These are phyloP conservation scores for Piper longum DNA, from an alignment of 164 flowering plant genomes.

Conservation along the genomic window DNA sequence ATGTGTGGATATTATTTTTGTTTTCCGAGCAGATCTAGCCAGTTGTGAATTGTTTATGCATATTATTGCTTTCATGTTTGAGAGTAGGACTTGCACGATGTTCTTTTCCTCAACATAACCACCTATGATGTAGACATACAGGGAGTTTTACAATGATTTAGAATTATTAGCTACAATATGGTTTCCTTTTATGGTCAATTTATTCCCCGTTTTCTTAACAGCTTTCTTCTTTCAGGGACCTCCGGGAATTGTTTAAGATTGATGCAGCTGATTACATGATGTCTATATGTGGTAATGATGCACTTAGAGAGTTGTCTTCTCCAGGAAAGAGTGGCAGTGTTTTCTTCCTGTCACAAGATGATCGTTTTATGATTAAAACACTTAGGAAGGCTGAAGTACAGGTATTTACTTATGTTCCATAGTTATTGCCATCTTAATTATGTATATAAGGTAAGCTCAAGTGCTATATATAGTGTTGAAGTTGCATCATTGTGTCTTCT, in stretches of 20 bases:
- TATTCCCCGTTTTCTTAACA: background rate
- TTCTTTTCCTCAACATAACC: too few relatives aligned
- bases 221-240: slow-evolving; percentile 28
- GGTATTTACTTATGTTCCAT: slow-evolving; percentile 24
- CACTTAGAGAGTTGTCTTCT: slow-evolving; percentile 91
- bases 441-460: background rate
- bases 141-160: too few relatives aligned
- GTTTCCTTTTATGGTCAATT: background rate
- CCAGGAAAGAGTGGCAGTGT: slow-evolving; percentile 99
- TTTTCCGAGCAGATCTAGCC: too few relatives aligned
- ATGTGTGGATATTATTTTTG: too few relatives aligned
- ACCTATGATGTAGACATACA: too few relatives aligned
- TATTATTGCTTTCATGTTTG: too few relatives aligned
- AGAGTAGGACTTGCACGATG: too few relatives aligned
- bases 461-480: background rate
- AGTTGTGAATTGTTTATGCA: too few relatives aligned
- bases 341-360: slow-evolving; percentile 93
- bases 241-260: slow-evolving; percentile 95
- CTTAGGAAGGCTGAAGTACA: slow-evolving; percentile 90
- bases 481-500: background rate
- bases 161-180: too few relatives aligned
- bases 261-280: slow-evolving; percentile 99
- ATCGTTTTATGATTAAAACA: slow-evolving; percentile 97
- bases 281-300: slow-evolving; percentile 96
- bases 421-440: background rate